Evolutionary conservation across 2,329 filamentous ascomycete species (phyloP).

Genomic region (Aureobasidium sp.): DNA sequence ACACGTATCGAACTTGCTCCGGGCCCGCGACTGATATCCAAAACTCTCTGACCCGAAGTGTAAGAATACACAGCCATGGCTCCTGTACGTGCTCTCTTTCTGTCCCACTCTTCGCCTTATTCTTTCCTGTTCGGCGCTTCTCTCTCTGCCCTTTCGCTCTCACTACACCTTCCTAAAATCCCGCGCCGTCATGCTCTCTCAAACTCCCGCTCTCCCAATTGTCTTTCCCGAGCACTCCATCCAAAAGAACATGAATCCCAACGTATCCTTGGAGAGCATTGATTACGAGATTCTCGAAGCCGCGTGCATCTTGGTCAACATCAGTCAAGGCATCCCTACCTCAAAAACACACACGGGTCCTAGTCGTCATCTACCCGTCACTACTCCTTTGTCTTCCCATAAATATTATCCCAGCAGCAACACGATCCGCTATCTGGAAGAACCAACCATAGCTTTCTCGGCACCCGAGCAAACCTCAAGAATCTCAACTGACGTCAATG

Average conservation of each 20-base stretch:
- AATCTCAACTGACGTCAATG: background rate
- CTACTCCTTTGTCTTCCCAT: background rate
- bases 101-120: slow-evolving; percentile 11
- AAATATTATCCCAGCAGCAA: background rate
- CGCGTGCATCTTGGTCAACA: slow-evolving; percentile 1
- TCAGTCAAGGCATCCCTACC: background rate
- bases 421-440: background rate
- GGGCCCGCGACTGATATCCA: background rate
- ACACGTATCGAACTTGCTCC: background rate
- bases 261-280: background rate
- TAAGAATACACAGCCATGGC: slow-evolving; percentile 6
- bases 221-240: background rate
- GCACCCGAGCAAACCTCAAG: background rate
- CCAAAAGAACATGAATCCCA: background rate
- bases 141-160: background rate
- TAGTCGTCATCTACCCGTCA: background rate
- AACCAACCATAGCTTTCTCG: background rate
- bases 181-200: background rate
- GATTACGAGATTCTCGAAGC: slow-evolving; percentile 5
- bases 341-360: background rate
- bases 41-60: background rate
- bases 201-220: background rate
- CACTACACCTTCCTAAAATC: background rate
- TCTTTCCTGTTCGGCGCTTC: slow-evolving; percentile 3
- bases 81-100: slow-evolving; percentile 12